Evolutionary conservation across 768 basidiomycete genomes (phyloP).

Genomic region (Pisolithus microcarpus): DNA sequence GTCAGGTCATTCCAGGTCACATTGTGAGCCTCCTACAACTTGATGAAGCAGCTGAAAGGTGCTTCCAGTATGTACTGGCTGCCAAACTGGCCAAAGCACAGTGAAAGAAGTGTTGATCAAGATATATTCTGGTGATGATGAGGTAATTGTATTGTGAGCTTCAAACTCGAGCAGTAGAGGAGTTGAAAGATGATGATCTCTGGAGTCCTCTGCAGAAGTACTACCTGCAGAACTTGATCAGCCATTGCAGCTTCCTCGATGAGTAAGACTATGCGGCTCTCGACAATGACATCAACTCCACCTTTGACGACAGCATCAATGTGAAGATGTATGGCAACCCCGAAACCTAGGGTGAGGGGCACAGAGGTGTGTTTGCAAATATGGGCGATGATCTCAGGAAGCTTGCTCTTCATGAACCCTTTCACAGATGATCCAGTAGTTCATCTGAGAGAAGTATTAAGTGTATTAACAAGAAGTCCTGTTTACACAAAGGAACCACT

Average conservation of each 20-base stretch:
- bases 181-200: conserved; percentile 12
- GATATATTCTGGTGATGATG: conserved; percentile 4
- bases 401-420: conserved; percentile 60
- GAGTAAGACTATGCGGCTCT: conserved; percentile 74
- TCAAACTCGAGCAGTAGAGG: not conserved
- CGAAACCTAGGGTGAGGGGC: conserved; percentile 94
- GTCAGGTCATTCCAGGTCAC: conserved; percentile 78
- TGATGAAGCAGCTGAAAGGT: conserved; percentile 83
- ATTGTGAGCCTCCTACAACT: conserved; percentile 90
- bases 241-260: conserved; percentile 59
- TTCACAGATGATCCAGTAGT: conserved; percentile 87
- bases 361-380: conserved; percentile 72
- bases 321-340: conserved; percentile 84
- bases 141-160: not conserved
- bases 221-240: conserved; percentile 41
- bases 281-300: conserved; percentile 93
- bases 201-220: conserved; percentile 74
- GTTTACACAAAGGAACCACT: conserved; percentile 3
- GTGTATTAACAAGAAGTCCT: no score
- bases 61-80: conserved; percentile 97
- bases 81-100: conserved; percentile 89
- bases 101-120: conserved; percentile 49
- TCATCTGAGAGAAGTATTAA: conserved; percentile 53
- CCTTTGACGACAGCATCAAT: conserved; percentile 79
- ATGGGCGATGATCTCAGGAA: conserved; percentile 78